Percentiles rank a stretch among this genome's conserved stretches.
Conservation (phyloP, 2,329 filamentous ascomycete genomes). For the Spiromastix sp. region DNA sequence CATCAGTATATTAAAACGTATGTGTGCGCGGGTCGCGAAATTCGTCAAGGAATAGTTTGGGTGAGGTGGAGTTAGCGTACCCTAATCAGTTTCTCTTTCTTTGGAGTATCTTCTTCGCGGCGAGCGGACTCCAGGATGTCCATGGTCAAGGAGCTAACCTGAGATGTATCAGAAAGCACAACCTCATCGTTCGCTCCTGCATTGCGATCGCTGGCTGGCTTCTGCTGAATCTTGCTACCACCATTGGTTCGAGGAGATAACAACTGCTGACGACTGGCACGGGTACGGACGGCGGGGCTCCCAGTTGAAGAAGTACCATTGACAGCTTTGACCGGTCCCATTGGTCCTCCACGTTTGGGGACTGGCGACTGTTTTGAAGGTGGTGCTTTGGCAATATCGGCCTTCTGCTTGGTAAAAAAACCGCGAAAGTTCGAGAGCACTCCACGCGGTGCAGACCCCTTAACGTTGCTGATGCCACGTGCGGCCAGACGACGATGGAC, state of each 20-base stretch:
- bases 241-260: background rate
- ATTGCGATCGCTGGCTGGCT: background rate
- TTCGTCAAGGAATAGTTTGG: too few relatives aligned
- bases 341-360: constrained; percentile 3
- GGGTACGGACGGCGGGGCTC: background rate
- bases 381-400: constrained; percentile 3
- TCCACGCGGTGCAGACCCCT: constrained; percentile 6
- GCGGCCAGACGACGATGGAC: too few relatives aligned
- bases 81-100: constrained; percentile 12
- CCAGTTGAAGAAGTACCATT: background rate
- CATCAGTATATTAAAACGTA: too few relatives aligned
- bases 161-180: constrained; percentile 8
- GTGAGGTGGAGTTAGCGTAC: too few relatives aligned
- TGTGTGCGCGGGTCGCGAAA: too few relatives aligned
- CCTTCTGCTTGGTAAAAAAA: constrained; percentile 12
- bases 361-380: background rate
- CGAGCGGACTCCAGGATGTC: constrained; percentile 12
- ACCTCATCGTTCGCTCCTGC: too few relatives aligned
- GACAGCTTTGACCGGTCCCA: constrained; percentile 1
- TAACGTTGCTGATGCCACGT: constrained; percentile 2
- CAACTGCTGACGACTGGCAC: background rate
- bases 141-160: constrained; percentile 11
- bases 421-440: constrained; percentile 14
- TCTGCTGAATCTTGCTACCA: background rate
- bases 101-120: constrained; percentile 9